Base-by-base conservation (phyloP, 2,329 filamentous ascomycete genomes). In the Thelonectria rubi region DNA sequence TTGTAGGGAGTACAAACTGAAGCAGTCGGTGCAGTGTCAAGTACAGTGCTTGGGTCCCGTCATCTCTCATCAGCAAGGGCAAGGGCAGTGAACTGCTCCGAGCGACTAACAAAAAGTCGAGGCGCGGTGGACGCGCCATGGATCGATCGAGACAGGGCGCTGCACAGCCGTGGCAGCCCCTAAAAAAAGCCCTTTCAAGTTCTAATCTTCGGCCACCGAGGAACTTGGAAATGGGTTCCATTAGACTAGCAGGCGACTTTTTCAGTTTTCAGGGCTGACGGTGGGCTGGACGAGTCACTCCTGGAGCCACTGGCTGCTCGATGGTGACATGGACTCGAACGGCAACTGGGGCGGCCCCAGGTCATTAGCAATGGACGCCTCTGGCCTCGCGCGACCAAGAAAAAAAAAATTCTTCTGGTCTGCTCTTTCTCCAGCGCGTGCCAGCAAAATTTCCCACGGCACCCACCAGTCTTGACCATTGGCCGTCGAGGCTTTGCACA, bases 381-480 rank as follows among this genome's bases (percentile, higher is more conserved):
- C 32, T 14, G 32, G 24, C 14, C 51, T 43, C 39, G 37, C 43
- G 24, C 42, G 42, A 47, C 46, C 18, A 55, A 46, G 56, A 69
- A 69, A 69, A 60, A 48, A 69, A 66, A 60, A 55, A 53, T 61
- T 64, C 65, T 43, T 26, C 21, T 30, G 5, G 26, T 30, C 8
- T 24, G 21, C 26, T 9, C 26, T 8, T 30, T 30, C 55, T 47
- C 42, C 43, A 61, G 57, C 64, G 49, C 61, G 65, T 69, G 65
- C 65, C 56, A 66, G 59, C 49, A 66, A 70, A 70, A 71, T 48
- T 62, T 69, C 65, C 66, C 60, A 49, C 58, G 63, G 63, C 52
- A 58, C 50, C 56, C 60, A n/a, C 43, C 48, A 53, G 45, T 49
- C 46, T 45, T 45, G 60, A 55, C 64, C 55, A 56, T 12, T 62